Percentiles rank a stretch among this genome's conserved stretches.
Evolutionary conservation across 169 alveolate species (phyloP).

Genomic region (Toxoplasma gondii): DNA sequence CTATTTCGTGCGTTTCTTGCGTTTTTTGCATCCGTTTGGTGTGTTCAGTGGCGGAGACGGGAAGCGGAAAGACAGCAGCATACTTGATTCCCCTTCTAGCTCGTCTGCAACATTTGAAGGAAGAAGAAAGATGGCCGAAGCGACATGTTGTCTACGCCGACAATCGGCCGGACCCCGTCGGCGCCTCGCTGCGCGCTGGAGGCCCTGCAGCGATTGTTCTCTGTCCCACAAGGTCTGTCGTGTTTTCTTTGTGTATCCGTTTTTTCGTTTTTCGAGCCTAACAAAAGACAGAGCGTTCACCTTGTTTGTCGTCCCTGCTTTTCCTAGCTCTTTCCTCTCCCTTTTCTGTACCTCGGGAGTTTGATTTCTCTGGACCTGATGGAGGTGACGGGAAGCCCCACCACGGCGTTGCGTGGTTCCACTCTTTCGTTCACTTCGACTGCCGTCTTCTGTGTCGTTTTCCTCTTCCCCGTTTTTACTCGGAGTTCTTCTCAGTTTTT

Average conservation of each 20-base stretch:
- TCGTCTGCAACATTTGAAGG: slow-evolving; percentile 92
- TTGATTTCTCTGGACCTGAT: no score
- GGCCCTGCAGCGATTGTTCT: slow-evolving; percentile 61
- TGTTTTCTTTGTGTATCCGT: not conserved
- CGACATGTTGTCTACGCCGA: not conserved
- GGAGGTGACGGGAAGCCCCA: not conserved
- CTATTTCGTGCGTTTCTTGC: no score
- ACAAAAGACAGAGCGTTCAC: no score
- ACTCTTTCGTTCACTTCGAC: no score
- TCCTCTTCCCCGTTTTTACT: no score
- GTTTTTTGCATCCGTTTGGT: not conserved
- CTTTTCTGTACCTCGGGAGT: no score
- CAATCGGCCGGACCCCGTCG: slow-evolving; percentile 27
- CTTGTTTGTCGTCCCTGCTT: no score
- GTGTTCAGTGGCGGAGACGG: slow-evolving; percentile 97
- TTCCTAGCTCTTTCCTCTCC: no score
- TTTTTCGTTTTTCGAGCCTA: no score
- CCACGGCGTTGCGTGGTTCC: not conserved
- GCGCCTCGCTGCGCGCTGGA: not conserved
- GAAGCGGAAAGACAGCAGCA: slow-evolving; percentile 98
- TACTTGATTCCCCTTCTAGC: slow-evolving; percentile 96
- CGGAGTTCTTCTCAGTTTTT: no score
- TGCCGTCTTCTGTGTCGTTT: no score
- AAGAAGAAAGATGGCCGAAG: slow-evolving; percentile 74
- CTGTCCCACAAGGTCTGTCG: slow-evolving; percentile 62